Evolutionary conservation across 768 basidiomycete species (phyloP), one percentile per base, ranked within the genome.

Genomic region (Inosperma sp.): DNA sequence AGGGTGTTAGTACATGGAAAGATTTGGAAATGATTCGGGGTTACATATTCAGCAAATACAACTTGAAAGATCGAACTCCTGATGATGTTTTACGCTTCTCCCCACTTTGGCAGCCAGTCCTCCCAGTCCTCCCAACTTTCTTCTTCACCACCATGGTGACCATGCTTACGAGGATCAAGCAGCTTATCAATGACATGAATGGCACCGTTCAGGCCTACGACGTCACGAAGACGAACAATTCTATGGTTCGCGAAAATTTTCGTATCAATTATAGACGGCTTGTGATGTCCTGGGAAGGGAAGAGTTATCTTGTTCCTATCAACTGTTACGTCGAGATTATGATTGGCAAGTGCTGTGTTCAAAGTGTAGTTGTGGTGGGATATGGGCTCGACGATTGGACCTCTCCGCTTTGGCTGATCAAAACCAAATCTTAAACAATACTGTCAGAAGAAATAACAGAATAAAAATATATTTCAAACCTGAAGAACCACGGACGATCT

Each of bases 191-290:
- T 58, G 34, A 76, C 68, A 59, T 85, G 82, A 26, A 79, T 63
- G 19, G 76, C 83, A 26, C 82, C 83, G 56, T 85, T 84, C 25
- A 77, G 64, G 7, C 74, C 71, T 4, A 76, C 74, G 16, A 79
- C 62, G 56, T 85, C 83, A 26, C 70, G 62, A 7, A 72, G 53
- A 21, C 58, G 54, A 23, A 77, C 76, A 4, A 45, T 46, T 10
- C 62, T 65, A 12, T 71, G 68, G 36, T 79, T 74, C 39, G 73
- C 75, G 35, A 60, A 62, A 29, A 78, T 54, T 48, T 63, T 66
- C 7, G 75, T 79, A 36, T 68, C 54, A 34, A 66, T 66, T 4
- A 54, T 51, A 40, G 53, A 54, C 21, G 60, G 65, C 21, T 59
- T 59, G 48, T 23, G 67, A 16, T 65, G 65, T 27, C 68, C 64